Percentiles rank a stretch among this genome's conserved stretches.
These are phyloP conservation scores for Pyrenochaeta sp. DNA, from an alignment of 2,329 filamentous ascomycete genomes.

Conservation along the genomic window DNA sequence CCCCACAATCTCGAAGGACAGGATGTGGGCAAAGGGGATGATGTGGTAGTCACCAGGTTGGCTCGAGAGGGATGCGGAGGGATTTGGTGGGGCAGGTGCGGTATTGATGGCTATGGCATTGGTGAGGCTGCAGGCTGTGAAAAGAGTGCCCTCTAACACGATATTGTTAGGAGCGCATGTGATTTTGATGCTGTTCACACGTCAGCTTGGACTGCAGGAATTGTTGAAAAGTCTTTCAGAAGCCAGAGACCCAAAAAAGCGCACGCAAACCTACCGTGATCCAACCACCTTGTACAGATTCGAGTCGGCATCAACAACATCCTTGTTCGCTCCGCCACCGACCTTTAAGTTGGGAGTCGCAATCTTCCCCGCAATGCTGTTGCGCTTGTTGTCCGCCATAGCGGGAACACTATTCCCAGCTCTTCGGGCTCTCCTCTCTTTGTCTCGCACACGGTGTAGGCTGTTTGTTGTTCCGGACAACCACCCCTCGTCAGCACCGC, in stretches of 20 bases:
- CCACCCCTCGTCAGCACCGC: slow-evolving; percentile 20
- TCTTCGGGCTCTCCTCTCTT: slow-evolving; percentile 45
- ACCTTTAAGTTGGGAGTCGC: slow-evolving; percentile 58
- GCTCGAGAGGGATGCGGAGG: slow-evolving; percentile 50
- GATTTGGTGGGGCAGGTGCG: slow-evolving; percentile 54
- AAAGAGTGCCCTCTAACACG: slow-evolving; percentile 68
- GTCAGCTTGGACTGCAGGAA: slow-evolving; percentile 17
- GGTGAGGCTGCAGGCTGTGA: slow-evolving; percentile 68
- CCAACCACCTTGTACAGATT: slow-evolving; percentile 68
- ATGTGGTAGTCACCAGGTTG: slow-evolving; percentile 66
- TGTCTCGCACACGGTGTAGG: slow-evolving; percentile 8
- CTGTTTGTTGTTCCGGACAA: slow-evolving; percentile 8
- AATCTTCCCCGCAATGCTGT: slow-evolving; percentile 62
- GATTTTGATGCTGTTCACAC: slow-evolving; percentile 61
- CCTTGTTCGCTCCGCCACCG: slow-evolving; percentile 50
- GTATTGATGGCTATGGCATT: slow-evolving; percentile 70
- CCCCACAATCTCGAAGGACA: slow-evolving; percentile 63
- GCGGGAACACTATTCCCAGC: slow-evolving; percentile 53
- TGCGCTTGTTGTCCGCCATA: slow-evolving; percentile 69
- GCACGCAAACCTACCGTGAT: slow-evolving; percentile 60
- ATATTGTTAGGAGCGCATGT: slow-evolving; percentile 62
- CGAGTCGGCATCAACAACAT: slow-evolving; percentile 60
- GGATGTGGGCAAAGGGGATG: slow-evolving; percentile 67
- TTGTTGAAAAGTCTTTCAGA: neutral
- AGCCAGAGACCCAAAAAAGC: neutral